phyloP scores from a whole-genome alignment of 331 rosid species.

The Rosa hybrid region DNA sequence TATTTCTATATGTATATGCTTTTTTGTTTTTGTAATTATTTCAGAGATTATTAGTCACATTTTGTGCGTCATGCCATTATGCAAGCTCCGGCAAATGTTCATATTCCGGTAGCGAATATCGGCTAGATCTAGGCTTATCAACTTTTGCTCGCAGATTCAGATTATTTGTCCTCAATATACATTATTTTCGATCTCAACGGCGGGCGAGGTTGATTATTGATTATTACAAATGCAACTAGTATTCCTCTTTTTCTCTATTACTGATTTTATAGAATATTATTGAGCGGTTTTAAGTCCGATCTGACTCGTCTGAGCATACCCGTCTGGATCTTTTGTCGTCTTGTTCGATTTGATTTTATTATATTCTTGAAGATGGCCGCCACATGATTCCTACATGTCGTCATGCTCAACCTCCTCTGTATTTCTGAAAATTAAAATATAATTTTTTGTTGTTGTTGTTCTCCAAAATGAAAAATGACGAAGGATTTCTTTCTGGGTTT shows the following conservation, averaged over 20 bases:
- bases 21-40: neutral
- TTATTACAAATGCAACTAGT: neutral
- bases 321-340: neutral
- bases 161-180: neutral
- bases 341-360: neutral
- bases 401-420: neutral
- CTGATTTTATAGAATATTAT: neutral
- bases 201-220: neutral
- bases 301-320: neutral
- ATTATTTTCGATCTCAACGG: neutral
- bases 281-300: neutral
- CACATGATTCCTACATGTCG: slow-evolving; percentile 4
- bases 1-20: too few relatives aligned
- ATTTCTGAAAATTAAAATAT: neutral
- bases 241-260: neutral
- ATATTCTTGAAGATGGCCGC: neutral
- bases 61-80: neutral
- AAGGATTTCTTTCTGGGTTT: too few relatives aligned
- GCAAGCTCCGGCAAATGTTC: neutral
- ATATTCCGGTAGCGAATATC: neutral
- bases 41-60: neutral
- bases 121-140: slow-evolving; percentile 25
- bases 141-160: neutral
- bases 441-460: neutral
- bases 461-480: neutral